These are phyloP conservation scores for Fonsecaea monophora DNA, from an alignment of 2,329 filamentous ascomycete species.

Conservation along the genomic window DNA sequence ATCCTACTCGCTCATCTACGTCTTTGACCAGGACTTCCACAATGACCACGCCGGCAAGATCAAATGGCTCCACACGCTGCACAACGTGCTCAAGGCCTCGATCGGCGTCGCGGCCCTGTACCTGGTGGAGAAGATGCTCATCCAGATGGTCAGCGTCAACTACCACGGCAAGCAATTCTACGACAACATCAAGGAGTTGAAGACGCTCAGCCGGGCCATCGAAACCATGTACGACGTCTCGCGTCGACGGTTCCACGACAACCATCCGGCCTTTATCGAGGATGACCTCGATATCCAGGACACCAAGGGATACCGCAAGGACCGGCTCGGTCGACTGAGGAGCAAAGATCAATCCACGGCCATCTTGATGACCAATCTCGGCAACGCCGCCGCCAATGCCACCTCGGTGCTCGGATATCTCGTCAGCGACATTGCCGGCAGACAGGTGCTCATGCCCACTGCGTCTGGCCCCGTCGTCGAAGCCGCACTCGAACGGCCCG, in stretches of 20 bases:
- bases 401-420: conserved; percentile 27
- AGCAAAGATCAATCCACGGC: conserved; percentile 22
- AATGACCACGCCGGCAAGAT: conserved; percentile 23
- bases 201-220: conserved; percentile 28
- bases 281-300: conserved; percentile 34
- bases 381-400: conserved; percentile 25
- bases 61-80: conserved; percentile 28
- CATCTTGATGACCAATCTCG: conserved; percentile 29
- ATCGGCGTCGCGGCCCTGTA: conserved; percentile 48
- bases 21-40: conserved; percentile 29
- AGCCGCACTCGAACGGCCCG: conserved; percentile 42
- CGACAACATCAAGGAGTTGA: conserved; percentile 33
- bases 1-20: conserved; percentile 28
- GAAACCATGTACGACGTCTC: conserved; percentile 34
- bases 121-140: conserved; percentile 30
- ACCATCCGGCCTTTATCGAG: conserved; percentile 22
- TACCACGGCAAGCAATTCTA: conserved; percentile 34
- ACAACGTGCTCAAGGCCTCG: conserved; percentile 32
- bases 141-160: conserved; percentile 32
- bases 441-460: conserved; percentile 32
- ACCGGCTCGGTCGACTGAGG: conserved; percentile 19
- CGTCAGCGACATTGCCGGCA: conserved; percentile 30
- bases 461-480: conserved; percentile 42
- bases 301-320: conserved; percentile 27
- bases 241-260: conserved; percentile 23